Evolutionary conservation across 805 yeast species (phyloP), one percentile per base, ranked within the genome.

Genomic region (Barnettozyma salicaria): DNA sequence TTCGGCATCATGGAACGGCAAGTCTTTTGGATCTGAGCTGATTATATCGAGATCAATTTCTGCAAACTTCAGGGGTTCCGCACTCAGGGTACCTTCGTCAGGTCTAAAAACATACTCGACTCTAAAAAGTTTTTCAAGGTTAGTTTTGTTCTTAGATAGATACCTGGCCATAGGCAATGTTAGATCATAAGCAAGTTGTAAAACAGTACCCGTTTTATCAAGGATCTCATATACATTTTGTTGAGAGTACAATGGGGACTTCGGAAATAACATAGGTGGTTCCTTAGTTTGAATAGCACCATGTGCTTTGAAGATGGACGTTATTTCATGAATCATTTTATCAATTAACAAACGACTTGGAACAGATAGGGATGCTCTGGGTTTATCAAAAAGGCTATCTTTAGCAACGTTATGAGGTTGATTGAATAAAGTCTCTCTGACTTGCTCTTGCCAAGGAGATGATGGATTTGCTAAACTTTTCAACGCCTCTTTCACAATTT

Each of bases 381-480:
- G 34, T 32, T 68, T 68, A 41, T 89, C 97, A 58, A 83, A 92
- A 42, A 92, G 65, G 11, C 87, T 73, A 56, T 87, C 96, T 46
- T 80, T 78, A 0, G 95, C 95, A 41, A 84, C 68, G 58, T 80
- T 80, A 50, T 87, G 81, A 0, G 96, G 88, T 49, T 86, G 94
- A 12, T 83, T 70, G 58, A 92, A 92, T 24, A 92, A 62, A 0
- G 92, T 82, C 37, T 81, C 83, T 52, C 96, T 72, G 0, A 92
- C 96, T 56, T 88, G 95, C 45, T 79, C 85, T 47, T 89, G 92
- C 94, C 96, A 88, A 1, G 95, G 89, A 0, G 96, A 85, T 1
- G 92, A 78, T 0, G 96, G 90, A 56, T 88, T 89, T 0, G 95
- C 82, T 40, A 92, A 61, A 20, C 88, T 84, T 46, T 79, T 77